These are phyloP conservation scores for Smallanthus sonchifolius DNA, from an alignment of 129 eudicot genomes.

Conservation along the genomic window DNA sequence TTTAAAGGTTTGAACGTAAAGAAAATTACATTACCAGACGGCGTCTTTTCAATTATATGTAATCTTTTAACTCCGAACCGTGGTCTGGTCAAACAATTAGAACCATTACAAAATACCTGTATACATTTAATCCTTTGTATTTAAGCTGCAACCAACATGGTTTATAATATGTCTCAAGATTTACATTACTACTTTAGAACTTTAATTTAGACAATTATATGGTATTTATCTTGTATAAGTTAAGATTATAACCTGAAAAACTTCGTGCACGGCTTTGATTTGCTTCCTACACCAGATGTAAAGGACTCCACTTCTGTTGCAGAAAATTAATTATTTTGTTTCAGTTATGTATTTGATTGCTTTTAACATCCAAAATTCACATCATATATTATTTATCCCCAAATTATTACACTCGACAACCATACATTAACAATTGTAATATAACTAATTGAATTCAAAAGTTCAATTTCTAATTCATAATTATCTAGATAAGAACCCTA, in stretches of 20 bases:
- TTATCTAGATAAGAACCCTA: neutral
- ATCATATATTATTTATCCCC: neutral
- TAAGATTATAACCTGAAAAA: conserved; percentile 85
- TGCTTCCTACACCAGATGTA: conserved; percentile 93
- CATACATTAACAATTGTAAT: neutral
- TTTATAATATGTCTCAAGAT: conserved; percentile 10
- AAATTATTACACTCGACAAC: conserved; percentile 6
- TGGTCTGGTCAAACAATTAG: neutral
- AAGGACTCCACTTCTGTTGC: conserved; percentile 76
- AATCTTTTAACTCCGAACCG: neutral
- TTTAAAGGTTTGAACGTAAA: conserved; percentile 4
- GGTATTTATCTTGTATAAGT: conserved; percentile 38
- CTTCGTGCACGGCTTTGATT: conserved; percentile 97
- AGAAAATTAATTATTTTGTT: conserved; percentile 52
- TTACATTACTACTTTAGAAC: conserved; percentile 5
- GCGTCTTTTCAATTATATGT: conserved; percentile 11
- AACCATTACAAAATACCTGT: conserved; percentile 7
- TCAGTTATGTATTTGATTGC: conserved; percentile 40
- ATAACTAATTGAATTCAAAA: neutral
- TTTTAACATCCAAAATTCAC: conserved; percentile 19
- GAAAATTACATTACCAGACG: conserved; percentile 22
- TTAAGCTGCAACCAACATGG: conserved; percentile 27
- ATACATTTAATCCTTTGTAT: conserved; percentile 11
- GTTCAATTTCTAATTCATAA: neutral
- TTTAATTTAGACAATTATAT: conserved; percentile 23